Conservation (phyloP, 306 rosid genomes). For the Acmispon strigosus region DNA sequence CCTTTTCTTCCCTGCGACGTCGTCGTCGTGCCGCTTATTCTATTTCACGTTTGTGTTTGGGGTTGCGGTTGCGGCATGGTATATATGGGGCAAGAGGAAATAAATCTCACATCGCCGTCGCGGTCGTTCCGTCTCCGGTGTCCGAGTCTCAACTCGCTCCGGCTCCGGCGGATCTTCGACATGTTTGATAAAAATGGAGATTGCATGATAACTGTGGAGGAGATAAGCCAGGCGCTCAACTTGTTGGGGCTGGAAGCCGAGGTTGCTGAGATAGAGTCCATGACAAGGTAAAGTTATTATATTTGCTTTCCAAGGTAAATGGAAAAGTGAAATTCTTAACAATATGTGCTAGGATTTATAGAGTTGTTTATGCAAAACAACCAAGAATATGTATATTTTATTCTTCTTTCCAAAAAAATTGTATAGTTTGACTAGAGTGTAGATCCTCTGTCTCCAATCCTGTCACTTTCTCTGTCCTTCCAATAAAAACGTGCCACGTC, state of each 20-base stretch:
- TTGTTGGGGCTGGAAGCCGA: constrained; percentile 56
- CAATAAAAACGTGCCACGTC: too few species aligned
- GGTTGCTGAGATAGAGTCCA: constrained; percentile 33
- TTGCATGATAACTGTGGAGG: constrained; percentile 42
- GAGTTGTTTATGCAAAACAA: too few species aligned
- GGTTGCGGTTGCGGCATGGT: not conserved
- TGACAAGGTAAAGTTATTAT: not conserved
- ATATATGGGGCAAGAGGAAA: constrained; percentile 7
- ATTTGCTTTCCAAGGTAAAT: too few species aligned
- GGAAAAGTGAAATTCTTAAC: too few species aligned
- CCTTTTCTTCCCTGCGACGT: too few species aligned
- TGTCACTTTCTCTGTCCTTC: too few species aligned
- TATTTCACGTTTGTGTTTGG: not conserved
- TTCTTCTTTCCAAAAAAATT: too few species aligned
- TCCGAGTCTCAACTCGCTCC: constrained; percentile 49
- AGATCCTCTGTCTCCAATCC: too few species aligned
- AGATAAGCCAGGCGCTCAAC: constrained; percentile 48
- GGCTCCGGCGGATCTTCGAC: constrained; percentile 71
- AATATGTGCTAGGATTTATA: too few species aligned
- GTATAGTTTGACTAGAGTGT: too few species aligned
- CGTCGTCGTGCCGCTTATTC: too few species aligned
- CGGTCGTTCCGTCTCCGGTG: constrained; percentile 57
- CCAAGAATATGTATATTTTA: too few species aligned
- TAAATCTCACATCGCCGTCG: not conserved
- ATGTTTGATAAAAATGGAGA: constrained; percentile 70